Base-by-base conservation (phyloP, 306 rosid genomes). In the Trifolium dubium region DNA sequence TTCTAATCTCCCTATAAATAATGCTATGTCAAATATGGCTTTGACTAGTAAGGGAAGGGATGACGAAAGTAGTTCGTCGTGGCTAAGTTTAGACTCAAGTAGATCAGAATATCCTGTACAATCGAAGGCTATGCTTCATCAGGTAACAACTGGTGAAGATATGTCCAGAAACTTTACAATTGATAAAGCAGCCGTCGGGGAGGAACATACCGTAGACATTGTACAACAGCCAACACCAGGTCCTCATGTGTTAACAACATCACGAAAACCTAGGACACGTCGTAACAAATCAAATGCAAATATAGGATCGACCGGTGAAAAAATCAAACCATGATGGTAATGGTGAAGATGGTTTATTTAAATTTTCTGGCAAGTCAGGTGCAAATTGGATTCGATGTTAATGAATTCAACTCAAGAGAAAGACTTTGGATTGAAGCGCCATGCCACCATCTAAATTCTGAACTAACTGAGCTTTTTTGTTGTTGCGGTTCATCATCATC, bases 51-150 rank as follows among this genome's bases (percentile, higher is more conserved):
- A 81, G 72, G 85, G 77, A 59, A 86, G 75, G 67, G 85, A 88
- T 43, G 89, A 84, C 74, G 55, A 78, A 51, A 83, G 91, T 66
- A 77, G 56, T 50, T 77, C 84, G 39, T 86, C 92, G 18, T 89
- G 97, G 92, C 72, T 89, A 58, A 83, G 90, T 79, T 82, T 88
- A 74, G 92, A 93, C 83, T 86, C 96, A 44, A 73, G 73, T 73
- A 28, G 82, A n/a, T 78, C 86, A 2, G 84, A 83, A 59, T 64
- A 66, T 75, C 77, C 60, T 76, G 72, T 44, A 18, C 56, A 8
- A 69, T 44, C 81, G 8, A 80, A 75, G 47, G 39, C 62, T 4
- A 32, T 62, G 60, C 82, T 47, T 51, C 81, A 73, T 10, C 53
- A n/a, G 51, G 67, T 64, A 73, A 50, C 39, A 34, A 23, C 40